Base-by-base conservation (phyloP, 192 early-diverging fungal species). In the Coemansia sp. region DNA sequence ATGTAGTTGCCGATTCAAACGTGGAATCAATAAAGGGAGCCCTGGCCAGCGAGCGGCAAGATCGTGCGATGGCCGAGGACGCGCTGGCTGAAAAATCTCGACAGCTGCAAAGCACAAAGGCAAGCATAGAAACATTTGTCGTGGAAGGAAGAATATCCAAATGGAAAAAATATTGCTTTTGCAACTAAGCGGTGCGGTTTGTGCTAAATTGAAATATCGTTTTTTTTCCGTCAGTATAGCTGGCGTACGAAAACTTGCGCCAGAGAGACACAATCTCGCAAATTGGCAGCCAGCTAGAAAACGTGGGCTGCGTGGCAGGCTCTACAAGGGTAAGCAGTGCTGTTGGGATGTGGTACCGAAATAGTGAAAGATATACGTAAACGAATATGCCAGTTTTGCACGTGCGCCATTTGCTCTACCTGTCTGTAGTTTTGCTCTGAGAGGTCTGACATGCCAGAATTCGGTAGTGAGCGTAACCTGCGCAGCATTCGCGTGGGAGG, bases 91-190 rank as follows among this genome's bases (percentile, higher is more conserved):
- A 87, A 33, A 87, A 82, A 33, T 66, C 48, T 26, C 67, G 85
- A n/a, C 87, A 86, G 48, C 62, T 89, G 18, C 78, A 84, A 23
- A 86, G 75, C 41, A 51, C 86, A 20, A 86, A 87, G 71, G 84
- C 72, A 61, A 49, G 63, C n/a, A 7, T 49, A 20, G 18, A 46
- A 46, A 57, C 41, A 8, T 49, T 33, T 20, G 6, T 41, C 39
- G 39, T n/a, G n/a, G n/a, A 30, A 3, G 30, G 30, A 3, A 3
- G 3, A 30, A 30, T 30, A 2, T 30, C 30, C 30, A 30, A 30
- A 30, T 30, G 3, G 30, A 30, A 12, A 41, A 12, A 41, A 12
- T 41, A 6, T 5, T 41, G 30, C 30, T 30, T 2, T 2, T 33
- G 35, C 38, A 33, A 23, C 21, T 12, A 11, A 7, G 2, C 6